Percentiles rank a stretch among this genome's conserved stretches.
phyloP scores from a whole-genome alignment of 2,329 filamentous ascomycete genomes.

The Diaporthe sp. region DNA sequence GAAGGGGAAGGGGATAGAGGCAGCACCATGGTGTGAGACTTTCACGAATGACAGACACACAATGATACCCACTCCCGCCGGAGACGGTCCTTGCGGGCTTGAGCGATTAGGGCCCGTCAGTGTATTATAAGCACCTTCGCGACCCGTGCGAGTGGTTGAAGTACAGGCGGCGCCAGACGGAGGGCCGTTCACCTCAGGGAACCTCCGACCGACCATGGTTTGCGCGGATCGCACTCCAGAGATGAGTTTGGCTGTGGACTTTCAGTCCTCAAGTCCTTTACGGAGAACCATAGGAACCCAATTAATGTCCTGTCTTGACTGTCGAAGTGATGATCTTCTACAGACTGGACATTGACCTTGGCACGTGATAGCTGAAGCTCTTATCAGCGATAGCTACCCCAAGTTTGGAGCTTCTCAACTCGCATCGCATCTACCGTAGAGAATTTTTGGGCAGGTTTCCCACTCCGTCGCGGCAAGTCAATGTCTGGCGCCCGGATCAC shows the following conservation, averaged over 20 bases:
- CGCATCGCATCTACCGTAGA: background rate
- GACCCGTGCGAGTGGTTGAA: background rate
- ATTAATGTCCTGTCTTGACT: constrained; percentile 9
- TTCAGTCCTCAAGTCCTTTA: background rate
- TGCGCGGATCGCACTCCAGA: background rate
- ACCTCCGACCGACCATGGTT: background rate
- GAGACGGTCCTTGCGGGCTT: background rate
- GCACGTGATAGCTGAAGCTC: constrained; percentile 17
- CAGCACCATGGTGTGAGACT: constrained; percentile 10
- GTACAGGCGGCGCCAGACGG: background rate
- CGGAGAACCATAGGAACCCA: background rate
- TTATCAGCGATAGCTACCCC: constrained; percentile 19
- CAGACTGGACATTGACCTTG: background rate
- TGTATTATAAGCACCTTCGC: background rate
- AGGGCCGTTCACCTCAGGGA: background rate
- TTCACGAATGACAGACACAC: constrained; percentile 25
- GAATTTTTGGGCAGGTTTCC: background rate
- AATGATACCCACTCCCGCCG: constrained; percentile 32
- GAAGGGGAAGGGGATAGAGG: constrained; percentile 43
- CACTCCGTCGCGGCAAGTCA: constrained; percentile 14
- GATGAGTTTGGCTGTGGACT: background rate
- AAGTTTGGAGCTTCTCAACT: background rate
- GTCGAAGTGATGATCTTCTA: background rate
- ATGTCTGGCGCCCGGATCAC: constrained; percentile 56
- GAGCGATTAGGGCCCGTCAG: background rate